These are phyloP conservation scores for Choiromyces venosus DNA, from an alignment of 495 filamentous ascomycete species.

Conservation along the genomic window DNA sequence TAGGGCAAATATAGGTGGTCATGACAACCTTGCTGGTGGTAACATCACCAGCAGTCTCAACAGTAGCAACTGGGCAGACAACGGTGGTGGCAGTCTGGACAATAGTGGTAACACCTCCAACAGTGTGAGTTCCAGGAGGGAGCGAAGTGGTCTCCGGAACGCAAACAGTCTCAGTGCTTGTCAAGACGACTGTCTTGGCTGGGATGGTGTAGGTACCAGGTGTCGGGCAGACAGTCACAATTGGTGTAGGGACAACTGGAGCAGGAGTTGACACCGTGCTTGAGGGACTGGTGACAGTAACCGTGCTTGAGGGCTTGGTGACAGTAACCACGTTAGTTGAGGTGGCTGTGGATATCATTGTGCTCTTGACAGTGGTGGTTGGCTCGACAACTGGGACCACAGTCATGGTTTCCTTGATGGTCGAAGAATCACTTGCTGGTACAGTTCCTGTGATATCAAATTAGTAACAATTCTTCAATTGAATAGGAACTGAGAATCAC, in stretches of 20 bases:
- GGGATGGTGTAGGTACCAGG: constrained; percentile 77
- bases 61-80: constrained; percentile 67
- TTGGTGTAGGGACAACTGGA: constrained; percentile 56
- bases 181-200: constrained; percentile 65
- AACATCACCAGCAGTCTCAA: constrained; percentile 53
- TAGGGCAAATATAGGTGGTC: constrained; percentile 71
- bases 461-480: neutral
- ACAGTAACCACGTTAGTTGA: constrained; percentile 41
- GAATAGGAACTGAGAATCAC: constrained; percentile 10
- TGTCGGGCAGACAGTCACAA: constrained; percentile 61
- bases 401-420: constrained; percentile 5
- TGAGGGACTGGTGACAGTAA: constrained; percentile 40
- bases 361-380: constrained; percentile 27
- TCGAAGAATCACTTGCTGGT: neutral
- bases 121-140: constrained; percentile 61
- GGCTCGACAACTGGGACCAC: constrained; percentile 25
- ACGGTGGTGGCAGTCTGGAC: constrained; percentile 65
- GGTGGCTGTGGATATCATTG: constrained; percentile 22
- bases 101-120: constrained; percentile 71
- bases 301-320: constrained; percentile 44
- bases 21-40: constrained; percentile 65
- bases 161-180: constrained; percentile 60
- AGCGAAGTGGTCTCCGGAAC: constrained; percentile 59
- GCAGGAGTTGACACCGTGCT: constrained; percentile 29
- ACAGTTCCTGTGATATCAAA: neutral